phyloP scores from a whole-genome alignment of 305 asterid genomes.

The Galium porrigens region DNA sequence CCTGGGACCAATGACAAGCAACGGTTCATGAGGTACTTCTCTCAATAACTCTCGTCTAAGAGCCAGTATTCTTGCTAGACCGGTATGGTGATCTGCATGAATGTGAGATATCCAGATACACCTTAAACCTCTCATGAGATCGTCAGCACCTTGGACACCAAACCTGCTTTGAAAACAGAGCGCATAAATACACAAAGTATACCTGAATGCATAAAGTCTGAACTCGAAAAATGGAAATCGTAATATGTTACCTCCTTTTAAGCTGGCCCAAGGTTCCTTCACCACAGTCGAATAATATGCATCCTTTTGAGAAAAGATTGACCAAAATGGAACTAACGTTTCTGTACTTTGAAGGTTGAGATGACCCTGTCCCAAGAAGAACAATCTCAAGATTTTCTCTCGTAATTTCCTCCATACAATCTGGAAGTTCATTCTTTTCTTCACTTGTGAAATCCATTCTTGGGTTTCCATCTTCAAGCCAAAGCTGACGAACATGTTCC shows the following conservation, averaged over 20 bases:
- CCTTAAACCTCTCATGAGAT: slow-evolving; percentile 46
- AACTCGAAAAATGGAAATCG: background rate
- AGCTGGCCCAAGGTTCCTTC: slow-evolving; percentile 94
- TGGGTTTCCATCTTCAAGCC: slow-evolving; percentile 22
- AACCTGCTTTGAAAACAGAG: slow-evolving; percentile 31
- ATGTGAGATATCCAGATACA: slow-evolving; percentile 94
- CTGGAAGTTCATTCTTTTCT: slow-evolving; percentile 47
- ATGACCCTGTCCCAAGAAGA: slow-evolving; percentile 92
- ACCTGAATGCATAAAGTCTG: background rate
- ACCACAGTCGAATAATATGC: slow-evolving; percentile 73
- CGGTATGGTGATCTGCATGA: slow-evolving; percentile 91
- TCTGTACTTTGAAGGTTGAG: slow-evolving; percentile 90
- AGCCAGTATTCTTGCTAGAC: slow-evolving; percentile 80
- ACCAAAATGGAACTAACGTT: slow-evolving; percentile 77
- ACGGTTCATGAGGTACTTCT: slow-evolving; percentile 49
- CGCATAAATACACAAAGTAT: slow-evolving; percentile 1
- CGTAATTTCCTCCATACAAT: slow-evolving; percentile 54
- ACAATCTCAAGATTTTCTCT: slow-evolving; percentile 82
- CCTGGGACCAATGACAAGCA: slow-evolving; percentile 65
- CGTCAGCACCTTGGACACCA: slow-evolving; percentile 70
- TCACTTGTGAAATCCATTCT: slow-evolving; percentile 21
- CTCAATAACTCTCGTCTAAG: slow-evolving; percentile 47
- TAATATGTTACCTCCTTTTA: slow-evolving; percentile 49
- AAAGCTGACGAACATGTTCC: slow-evolving; percentile 34
- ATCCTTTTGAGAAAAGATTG: slow-evolving; percentile 66